Percentiles rank a stretch among this genome's conserved stretches.
These are phyloP conservation scores for Sequoia sempervirens DNA, from an alignment of 75 land plant genomes.

Conservation along the genomic window DNA sequence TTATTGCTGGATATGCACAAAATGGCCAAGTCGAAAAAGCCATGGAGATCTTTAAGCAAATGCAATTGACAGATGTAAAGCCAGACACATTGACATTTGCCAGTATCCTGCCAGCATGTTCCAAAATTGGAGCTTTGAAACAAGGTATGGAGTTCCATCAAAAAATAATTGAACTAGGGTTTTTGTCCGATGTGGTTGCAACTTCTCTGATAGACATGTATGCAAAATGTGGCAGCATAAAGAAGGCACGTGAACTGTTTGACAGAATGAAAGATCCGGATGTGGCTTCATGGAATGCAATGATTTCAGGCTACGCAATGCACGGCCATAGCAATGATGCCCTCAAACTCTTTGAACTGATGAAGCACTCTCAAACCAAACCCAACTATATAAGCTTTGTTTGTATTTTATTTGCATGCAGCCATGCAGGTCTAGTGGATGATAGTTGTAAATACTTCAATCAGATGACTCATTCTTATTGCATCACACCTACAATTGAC, in stretches of 20 bases:
- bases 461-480: conserved; percentile 32
- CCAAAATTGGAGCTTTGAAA: neutral
- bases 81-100: conserved; percentile 10
- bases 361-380: conserved; percentile 33
- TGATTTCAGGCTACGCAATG: conserved; percentile 56
- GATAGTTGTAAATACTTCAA: conserved; percentile 53
- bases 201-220: conserved; percentile 45
- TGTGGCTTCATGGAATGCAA: conserved; percentile 47
- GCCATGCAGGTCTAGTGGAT: conserved; percentile 55
- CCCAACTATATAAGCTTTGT: conserved; percentile 59
- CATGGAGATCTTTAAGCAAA: conserved; percentile 10
- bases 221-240: conserved; percentile 53
- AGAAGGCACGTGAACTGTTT: conserved; percentile 36
- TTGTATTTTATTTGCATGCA: conserved; percentile 55
- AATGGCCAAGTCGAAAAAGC: conserved; percentile 19
- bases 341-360: conserved; percentile 36
- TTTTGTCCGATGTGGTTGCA: neutral
- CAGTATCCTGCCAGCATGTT: conserved; percentile 4
- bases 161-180: neutral
- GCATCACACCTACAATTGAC: conserved; percentile 50
- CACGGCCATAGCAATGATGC: conserved; percentile 42
- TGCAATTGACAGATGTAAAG: neutral
- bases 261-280: neutral
- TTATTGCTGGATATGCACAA: conserved; percentile 20
- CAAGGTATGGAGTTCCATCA: conserved; percentile 9